phyloP scores from a whole-genome alignment of 371 early-diverging fungal species.

The Mortierella sp. region DNA sequence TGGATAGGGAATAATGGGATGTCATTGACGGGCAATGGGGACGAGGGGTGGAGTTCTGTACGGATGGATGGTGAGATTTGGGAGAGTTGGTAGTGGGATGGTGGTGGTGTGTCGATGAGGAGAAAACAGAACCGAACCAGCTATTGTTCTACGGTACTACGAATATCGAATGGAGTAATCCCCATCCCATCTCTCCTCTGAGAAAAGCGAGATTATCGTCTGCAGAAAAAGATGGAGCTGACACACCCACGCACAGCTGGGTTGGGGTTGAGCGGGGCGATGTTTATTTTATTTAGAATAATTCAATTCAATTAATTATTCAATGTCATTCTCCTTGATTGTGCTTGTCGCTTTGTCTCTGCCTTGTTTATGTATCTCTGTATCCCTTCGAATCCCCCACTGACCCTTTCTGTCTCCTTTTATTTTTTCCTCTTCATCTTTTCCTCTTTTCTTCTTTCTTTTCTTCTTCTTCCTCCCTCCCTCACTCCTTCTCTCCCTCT shows the following conservation, averaged over 20 bases:
- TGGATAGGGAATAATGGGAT: background rate
- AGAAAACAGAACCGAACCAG: too few species aligned
- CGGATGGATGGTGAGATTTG: too few species aligned
- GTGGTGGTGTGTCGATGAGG: too few species aligned
- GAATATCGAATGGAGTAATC: too few species aligned
- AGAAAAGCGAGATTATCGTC: background rate
- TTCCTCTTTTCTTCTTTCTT: background rate
- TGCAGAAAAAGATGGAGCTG: background rate
- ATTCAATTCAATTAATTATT: background rate
- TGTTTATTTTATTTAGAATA: too few species aligned
- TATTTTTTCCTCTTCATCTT: background rate
- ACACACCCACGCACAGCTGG: background rate
- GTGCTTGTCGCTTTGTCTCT: background rate
- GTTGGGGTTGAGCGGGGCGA: background rate
- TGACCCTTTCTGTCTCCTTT: background rate
- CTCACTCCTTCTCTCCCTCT: background rate
- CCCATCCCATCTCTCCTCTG: background rate
- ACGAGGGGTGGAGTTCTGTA: background rate
- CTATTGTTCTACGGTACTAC: background rate
- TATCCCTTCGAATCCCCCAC: background rate
- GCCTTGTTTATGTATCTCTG: background rate
- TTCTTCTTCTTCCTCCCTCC: background rate
- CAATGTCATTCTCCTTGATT: background rate
- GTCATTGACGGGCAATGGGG: background rate
- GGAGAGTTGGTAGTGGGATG: too few species aligned